Base-by-base conservation (phyloP, 2,329 filamentous ascomycete genomes). In the Cylindrodendrum hubeiense region DNA sequence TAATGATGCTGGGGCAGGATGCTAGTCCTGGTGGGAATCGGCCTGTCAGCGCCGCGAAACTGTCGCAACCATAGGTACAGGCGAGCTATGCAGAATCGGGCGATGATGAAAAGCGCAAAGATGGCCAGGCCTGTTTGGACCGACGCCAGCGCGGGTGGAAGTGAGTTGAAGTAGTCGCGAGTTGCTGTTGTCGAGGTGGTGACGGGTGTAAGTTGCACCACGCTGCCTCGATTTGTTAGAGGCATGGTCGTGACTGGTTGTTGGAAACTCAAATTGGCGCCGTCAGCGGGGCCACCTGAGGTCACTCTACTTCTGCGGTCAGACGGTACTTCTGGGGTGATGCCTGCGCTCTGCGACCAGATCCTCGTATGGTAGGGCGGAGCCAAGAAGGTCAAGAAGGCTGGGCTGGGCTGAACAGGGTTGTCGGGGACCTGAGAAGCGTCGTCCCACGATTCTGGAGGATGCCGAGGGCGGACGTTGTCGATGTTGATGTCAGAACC, bases 21-120 rank as follows among this genome's bases (percentile, higher is more conserved):
- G 56, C 66, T 54, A 53, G 71, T 63, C 62, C 58, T 58, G 37
- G 62, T 65, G 50, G 44, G 47, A 63, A 56, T 70, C 53, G 68
- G 74, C 67, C 67, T 67, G 50, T 74, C 67, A 66, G 65, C 62
- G 57, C 70, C 67, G 60, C 63, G 71, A 26, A 72, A 57, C 49
- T 68, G 70, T 72, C 70, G 75, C 59, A 75, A 73, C 72, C 75
- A 76, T 71, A 60, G 54, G 67, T 70, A 74, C 47, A 72, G 51
- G 30, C 57, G 71, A 53, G 69, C 65, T 43, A 74, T 55, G 63
- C 76, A 77, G 66, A 71, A 76, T 30, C 76, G 76, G 61, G 77
- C 74, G 67, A 81, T 76, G 61, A 78, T 60, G 61, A 79, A 67
- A 57, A 83, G 60, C 60, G 77, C 77, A 69, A 81, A 76, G 63